Evolutionary conservation across 2,329 filamentous ascomycete species (phyloP).

Genomic region (Colletotrichum sp.): DNA sequence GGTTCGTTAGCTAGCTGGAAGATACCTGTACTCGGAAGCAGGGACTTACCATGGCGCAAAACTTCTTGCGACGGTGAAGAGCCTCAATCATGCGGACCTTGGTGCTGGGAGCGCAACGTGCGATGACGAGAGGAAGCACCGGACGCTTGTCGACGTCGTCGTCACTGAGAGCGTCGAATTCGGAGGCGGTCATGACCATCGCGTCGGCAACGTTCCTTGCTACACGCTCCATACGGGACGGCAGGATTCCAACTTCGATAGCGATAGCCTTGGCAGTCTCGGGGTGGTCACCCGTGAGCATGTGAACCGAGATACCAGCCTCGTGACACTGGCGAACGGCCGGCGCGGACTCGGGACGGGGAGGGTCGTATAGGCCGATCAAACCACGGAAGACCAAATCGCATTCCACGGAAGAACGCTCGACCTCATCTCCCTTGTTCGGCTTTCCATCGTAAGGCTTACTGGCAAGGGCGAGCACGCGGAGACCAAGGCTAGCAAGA

Average conservation of each 20-base stretch:
- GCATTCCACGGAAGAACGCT: not conserved
- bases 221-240: constrained; percentile 46
- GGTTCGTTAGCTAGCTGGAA: not conserved
- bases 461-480: constrained; percentile 71
- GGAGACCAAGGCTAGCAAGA: constrained; percentile 66
- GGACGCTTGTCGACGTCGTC: constrained; percentile 64
- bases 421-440: not conserved
- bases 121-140: constrained; percentile 65
- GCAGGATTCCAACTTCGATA: constrained; percentile 61
- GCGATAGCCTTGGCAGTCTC: constrained; percentile 64
- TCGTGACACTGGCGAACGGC: constrained; percentile 57
- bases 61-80: constrained; percentile 64
- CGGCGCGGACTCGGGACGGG: constrained; percentile 63
- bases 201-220: constrained; percentile 53
- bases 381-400: constrained; percentile 17
- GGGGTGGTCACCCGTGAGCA: constrained; percentile 66
- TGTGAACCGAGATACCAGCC: constrained; percentile 63
- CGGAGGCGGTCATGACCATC: constrained; percentile 63
- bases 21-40: not conserved
- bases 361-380: constrained; percentile 54
- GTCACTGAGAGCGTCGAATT: constrained; percentile 65
- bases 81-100: constrained; percentile 71
- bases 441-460: constrained; percentile 28
- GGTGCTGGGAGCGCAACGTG: constrained; percentile 67
- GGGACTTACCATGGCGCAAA: constrained; percentile 54